phyloP scores from a whole-genome alignment of 2,329 filamentous ascomycete genomes.

The Ophiocordyceps camponoti-floridani region DNA sequence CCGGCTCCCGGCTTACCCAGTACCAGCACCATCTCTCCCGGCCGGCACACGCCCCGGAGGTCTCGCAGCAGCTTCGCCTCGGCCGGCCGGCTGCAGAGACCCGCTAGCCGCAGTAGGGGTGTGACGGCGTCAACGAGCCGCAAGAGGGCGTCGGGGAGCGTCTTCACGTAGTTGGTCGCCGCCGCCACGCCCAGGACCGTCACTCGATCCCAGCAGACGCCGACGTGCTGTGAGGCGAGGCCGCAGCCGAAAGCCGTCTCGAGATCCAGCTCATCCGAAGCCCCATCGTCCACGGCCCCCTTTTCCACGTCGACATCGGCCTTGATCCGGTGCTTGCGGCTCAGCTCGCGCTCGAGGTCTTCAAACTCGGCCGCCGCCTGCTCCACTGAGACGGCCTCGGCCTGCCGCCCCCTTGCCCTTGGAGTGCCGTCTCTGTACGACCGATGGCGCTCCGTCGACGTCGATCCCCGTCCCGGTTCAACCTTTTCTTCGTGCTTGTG shows the following conservation, averaged over 20 bases:
- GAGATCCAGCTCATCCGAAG: constrained; percentile 48
- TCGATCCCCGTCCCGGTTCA: neutral
- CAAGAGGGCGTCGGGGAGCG: constrained; percentile 61
- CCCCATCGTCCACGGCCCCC: constrained; percentile 16
- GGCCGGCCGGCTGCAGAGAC: constrained; percentile 45
- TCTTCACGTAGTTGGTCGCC: constrained; percentile 51
- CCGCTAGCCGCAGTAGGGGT: constrained; percentile 44
- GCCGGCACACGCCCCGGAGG: constrained; percentile 53
- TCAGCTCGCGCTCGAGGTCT: constrained; percentile 44
- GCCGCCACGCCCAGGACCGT: constrained; percentile 63
- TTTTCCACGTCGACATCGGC: constrained; percentile 39
- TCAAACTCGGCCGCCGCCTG: constrained; percentile 55
- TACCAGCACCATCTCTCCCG: constrained; percentile 80
- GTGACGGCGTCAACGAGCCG: constrained; percentile 60
- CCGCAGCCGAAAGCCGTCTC: constrained; percentile 59
- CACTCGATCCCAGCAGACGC: constrained; percentile 61
- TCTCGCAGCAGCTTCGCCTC: constrained; percentile 58
- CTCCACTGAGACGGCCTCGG: constrained; percentile 36
- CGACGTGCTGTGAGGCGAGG: constrained; percentile 60
- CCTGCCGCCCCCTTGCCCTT: neutral
- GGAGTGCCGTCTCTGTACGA: neutral
- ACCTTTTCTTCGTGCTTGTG: neutral
- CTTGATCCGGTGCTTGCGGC: constrained; percentile 31
- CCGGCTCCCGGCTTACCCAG: constrained; percentile 60
- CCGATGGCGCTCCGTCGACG: neutral